Percentiles rank a stretch among this genome's conserved stretches.
phyloP scores from a whole-genome alignment of 2,329 filamentous ascomycete genomes.

The Pseudogymnoascus pannorum region DNA sequence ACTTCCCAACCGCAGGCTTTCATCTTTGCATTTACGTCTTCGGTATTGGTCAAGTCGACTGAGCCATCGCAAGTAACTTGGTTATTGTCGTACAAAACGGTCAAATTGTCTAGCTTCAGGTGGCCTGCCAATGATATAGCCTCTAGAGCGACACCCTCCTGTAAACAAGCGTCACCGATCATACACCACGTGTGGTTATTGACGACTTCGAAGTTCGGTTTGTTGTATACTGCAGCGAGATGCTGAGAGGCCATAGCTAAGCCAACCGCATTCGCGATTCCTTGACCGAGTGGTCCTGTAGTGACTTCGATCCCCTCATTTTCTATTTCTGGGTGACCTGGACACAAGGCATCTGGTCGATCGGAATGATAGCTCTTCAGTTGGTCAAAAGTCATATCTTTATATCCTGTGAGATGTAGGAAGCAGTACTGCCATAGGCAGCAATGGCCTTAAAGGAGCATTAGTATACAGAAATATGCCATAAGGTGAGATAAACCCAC shows the following conservation, averaged over 20 bases:
- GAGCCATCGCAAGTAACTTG: slow-evolving; percentile 43
- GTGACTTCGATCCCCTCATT: slow-evolving; percentile 42
- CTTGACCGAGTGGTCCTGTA: slow-evolving; percentile 46
- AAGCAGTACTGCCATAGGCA: slow-evolving; percentile 40
- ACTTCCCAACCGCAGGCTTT: slow-evolving; percentile 41
- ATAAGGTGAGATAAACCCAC: slow-evolving; percentile 15
- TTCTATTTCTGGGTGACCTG: slow-evolving; percentile 43
- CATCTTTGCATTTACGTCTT: slow-evolving; percentile 45
- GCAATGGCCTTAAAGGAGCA: slow-evolving; percentile 30
- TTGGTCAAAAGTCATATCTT: slow-evolving; percentile 40
- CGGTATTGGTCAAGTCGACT: slow-evolving; percentile 39
- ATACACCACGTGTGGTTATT: slow-evolving; percentile 43
- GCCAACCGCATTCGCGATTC: slow-evolving; percentile 34
- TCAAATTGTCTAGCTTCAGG: slow-evolving; percentile 40
- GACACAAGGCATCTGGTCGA: slow-evolving; percentile 34
- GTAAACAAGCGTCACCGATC: slow-evolving; percentile 42
- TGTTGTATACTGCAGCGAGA: slow-evolving; percentile 40
- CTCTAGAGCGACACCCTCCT: slow-evolving; percentile 43
- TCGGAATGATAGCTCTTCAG: slow-evolving; percentile 39
- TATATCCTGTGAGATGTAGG: slow-evolving; percentile 38
- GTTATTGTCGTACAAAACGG: slow-evolving; percentile 46
- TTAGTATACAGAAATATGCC: not conserved
- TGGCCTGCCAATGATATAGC: slow-evolving; percentile 43
- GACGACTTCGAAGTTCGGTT: slow-evolving; percentile 36
- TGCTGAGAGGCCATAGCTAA: slow-evolving; percentile 38